These are phyloP conservation scores for Pseudocohnilembus persalinus DNA, from an alignment of 169 alveolate species.

Conservation along the genomic window DNA sequence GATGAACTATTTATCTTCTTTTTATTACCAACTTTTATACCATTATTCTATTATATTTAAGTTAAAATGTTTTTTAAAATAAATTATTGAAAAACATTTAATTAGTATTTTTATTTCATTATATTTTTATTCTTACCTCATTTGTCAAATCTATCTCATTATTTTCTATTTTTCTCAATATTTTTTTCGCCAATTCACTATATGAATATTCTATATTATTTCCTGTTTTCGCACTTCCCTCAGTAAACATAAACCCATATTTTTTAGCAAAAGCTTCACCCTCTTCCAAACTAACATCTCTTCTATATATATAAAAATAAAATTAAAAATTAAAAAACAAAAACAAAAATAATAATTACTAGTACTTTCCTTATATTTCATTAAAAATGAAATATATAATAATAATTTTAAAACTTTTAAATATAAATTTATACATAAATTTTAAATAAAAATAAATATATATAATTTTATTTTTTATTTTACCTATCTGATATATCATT, in stretches of 20 bases:
- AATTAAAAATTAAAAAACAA: background rate
- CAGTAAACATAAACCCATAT: conserved; percentile 57
- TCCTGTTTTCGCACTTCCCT: conserved; percentile 71
- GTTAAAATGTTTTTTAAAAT: no score
- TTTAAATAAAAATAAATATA: no score
- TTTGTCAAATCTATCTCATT: conserved; percentile 23
- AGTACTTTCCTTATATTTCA: background rate
- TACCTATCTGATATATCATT: conserved; percentile 27
- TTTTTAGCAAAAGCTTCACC: conserved; percentile 69
- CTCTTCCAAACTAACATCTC: conserved; percentile 64
- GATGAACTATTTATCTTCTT: background rate
- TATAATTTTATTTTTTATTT: background rate
- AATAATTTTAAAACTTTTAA: background rate
- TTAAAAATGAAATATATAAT: background rate
- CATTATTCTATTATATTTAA: background rate
- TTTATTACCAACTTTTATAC: background rate
- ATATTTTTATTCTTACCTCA: conserved; percentile 1
- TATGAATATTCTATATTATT: conserved; percentile 66
- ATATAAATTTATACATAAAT: no score
- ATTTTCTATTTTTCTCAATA: conserved; percentile 33
- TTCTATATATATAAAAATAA: conserved; percentile 3
- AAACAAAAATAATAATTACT: no score
- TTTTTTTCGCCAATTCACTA: conserved; percentile 31
- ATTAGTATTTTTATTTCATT: background rate
- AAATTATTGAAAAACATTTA: background rate